phyloP scores from a whole-genome alignment of 2,329 filamentous ascomycete genomes.

The Chaetomiaceae sp. region DNA sequence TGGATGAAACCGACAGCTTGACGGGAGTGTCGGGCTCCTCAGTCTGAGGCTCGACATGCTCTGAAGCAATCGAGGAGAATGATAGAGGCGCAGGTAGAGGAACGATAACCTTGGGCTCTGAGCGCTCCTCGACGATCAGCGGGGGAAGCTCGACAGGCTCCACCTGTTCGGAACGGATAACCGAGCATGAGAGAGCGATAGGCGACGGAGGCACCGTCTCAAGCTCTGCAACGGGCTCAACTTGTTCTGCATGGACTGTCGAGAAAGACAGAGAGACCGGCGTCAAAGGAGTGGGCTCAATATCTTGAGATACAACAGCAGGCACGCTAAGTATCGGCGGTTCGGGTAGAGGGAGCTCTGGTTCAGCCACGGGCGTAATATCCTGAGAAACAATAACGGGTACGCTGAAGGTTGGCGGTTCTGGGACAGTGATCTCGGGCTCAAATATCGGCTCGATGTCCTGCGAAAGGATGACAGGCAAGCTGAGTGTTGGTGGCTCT shows the following conservation, averaged over 20 bases:
- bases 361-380: conserved; percentile 25
- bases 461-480: conserved; percentile 19
- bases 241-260: conserved; percentile 16
- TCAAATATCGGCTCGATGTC: conserved; percentile 22
- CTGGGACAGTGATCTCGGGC: conserved; percentile 20
- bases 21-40: conserved; percentile 23
- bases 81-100: conserved; percentile 19
- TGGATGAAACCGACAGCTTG: conserved; percentile 31
- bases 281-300: conserved; percentile 21
- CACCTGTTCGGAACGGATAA: conserved; percentile 16
- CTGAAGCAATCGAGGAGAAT: conserved; percentile 33
- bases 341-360: conserved; percentile 3
- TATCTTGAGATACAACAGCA: conserved; percentile 12
- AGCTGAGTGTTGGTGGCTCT: conserved; percentile 15
- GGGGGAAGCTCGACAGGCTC: conserved; percentile 24
- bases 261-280: conserved; percentile 22
- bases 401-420: conserved; percentile 18
- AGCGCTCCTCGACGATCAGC: conserved; percentile 20
- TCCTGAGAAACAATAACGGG: conserved; percentile 18
- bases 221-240: conserved; percentile 29
- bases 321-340: conserved; percentile 13
- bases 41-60: conserved; percentile 33
- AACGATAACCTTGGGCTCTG: conserved; percentile 3
- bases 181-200: conserved; percentile 13
- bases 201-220: conserved; percentile 16